Conservation (phyloP, 192 early-diverging fungal species). For the Rhizoclosmatium globosum region DNA sequence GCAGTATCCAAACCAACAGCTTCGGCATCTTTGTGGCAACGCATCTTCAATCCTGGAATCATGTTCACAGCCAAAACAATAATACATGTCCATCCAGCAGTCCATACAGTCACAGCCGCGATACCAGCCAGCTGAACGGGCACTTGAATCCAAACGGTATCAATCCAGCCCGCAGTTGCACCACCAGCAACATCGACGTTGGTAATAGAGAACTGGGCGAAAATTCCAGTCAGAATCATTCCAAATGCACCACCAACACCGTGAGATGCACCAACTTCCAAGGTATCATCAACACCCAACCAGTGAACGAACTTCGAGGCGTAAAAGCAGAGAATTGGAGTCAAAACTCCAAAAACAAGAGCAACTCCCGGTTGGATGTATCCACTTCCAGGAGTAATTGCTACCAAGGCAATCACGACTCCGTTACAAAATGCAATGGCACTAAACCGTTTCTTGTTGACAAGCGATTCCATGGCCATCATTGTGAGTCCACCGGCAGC, state of each 20-base stretch:
- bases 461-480: conserved; percentile 82
- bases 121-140: conserved; percentile 74
- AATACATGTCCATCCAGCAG: conserved; percentile 75
- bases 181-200: conserved; percentile 60
- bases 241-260: conserved; percentile 86
- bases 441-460: conserved; percentile 77
- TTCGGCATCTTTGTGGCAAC: conserved; percentile 67
- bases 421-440: conserved; percentile 95
- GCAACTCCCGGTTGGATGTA: conserved; percentile 81
- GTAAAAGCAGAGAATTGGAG: conserved; percentile 25
- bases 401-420: conserved; percentile 91
- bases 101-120: conserved; percentile 71
- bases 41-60: conserved; percentile 79
- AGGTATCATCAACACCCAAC: conserved; percentile 48
- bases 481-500: conserved; percentile 81
- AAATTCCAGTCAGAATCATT: conserved; percentile 84
- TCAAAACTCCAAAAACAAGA: conserved; percentile 41
- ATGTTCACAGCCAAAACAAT: conserved; percentile 74
- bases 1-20: conserved; percentile 80
- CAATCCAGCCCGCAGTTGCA: conserved; percentile 74
- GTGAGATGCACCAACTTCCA: conserved; percentile 90
- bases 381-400: conserved; percentile 93
- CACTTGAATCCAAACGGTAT: conserved; percentile 74
- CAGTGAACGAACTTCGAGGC: conserved; percentile 11
- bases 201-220: conserved; percentile 78